These are phyloP conservation scores for Hyaloperonospora brassicae DNA, from an alignment of 352 stramenopile species.

Conservation along the genomic window DNA sequence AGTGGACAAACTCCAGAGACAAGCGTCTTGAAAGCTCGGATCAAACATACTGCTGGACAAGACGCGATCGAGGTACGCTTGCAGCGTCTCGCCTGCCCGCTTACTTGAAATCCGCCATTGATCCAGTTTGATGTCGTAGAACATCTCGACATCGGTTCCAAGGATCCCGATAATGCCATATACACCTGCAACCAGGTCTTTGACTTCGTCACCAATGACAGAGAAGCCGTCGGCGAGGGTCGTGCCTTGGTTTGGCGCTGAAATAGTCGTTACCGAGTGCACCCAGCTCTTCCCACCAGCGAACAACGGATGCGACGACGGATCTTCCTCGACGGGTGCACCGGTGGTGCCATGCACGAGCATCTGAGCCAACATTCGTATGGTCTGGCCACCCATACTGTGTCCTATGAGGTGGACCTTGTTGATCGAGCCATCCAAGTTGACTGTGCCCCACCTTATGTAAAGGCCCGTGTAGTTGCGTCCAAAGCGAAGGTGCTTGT, in stretches of 20 bases:
- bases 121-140: constrained; percentile 48
- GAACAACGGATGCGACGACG: constrained; percentile 39
- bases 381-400: constrained; percentile 70
- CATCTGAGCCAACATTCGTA: constrained; percentile 67
- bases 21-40: constrained; percentile 35
- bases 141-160: constrained; percentile 16
- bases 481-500: constrained; percentile 32
- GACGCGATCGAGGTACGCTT: constrained; percentile 33
- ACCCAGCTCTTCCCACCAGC: constrained; percentile 51
- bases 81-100: constrained; percentile 20
- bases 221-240: constrained; percentile 40
- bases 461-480: constrained; percentile 49
- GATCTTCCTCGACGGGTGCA: constrained; percentile 25
- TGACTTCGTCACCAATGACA: constrained; percentile 32
- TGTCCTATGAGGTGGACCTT: constrained; percentile 70
- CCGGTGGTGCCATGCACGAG: constrained; percentile 38
- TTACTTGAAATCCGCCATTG: constrained; percentile 39
- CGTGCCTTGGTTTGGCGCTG: constrained; percentile 53
- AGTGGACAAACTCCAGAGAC: constrained; percentile 41
- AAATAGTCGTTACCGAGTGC: constrained; percentile 60
- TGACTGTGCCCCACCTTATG: constrained; percentile 42
- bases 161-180: constrained; percentile 25
- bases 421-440: constrained; percentile 41
- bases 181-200: constrained; percentile 22
- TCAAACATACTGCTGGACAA: constrained; percentile 34